Conservation (phyloP, 2,329 filamentous ascomycete species). For the Fusarium sp. region DNA sequence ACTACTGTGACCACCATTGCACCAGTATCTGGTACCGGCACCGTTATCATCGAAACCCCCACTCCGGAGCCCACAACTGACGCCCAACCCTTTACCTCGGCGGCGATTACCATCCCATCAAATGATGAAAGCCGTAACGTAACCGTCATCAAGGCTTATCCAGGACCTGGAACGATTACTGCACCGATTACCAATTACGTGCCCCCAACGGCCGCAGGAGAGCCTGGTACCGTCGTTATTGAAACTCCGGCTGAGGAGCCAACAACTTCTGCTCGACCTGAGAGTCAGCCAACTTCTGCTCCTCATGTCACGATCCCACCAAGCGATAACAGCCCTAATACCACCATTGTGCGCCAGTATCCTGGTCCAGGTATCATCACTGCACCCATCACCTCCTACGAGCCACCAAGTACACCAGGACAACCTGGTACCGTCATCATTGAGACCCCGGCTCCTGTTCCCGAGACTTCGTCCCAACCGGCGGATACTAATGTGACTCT, state of each 20-base stretch:
- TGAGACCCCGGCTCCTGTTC: conserved; percentile 22
- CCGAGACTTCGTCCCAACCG: conserved; percentile 4
- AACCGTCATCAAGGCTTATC: conserved; percentile 17
- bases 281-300: conserved; percentile 10
- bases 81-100: background rate
- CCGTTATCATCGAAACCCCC: conserved; percentile 29
- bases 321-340: conserved; percentile 24
- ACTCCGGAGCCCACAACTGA: conserved; percentile 9
- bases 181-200: conserved; percentile 14
- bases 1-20: conserved; percentile 19
- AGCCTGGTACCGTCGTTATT: conserved; percentile 21
- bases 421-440: conserved; percentile 31
- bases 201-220: conserved; percentile 2
- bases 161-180: conserved; percentile 11
- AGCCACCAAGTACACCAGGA: conserved; percentile 21
- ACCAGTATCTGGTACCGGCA: conserved; percentile 21
- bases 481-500: conserved; percentile 23
- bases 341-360: conserved; percentile 29
- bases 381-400: conserved; percentile 24
- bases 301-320: conserved; percentile 24
- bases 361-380: conserved; percentile 28
- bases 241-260: conserved; percentile 11
- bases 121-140: conserved; percentile 17
- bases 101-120: conserved; percentile 19
- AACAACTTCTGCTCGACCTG: background rate